Percentiles rank a stretch among this genome's conserved stretches.
Evolutionary conservation across 345 rosid genomes (phyloP).

Genomic region (Ceriops zippeliana): DNA sequence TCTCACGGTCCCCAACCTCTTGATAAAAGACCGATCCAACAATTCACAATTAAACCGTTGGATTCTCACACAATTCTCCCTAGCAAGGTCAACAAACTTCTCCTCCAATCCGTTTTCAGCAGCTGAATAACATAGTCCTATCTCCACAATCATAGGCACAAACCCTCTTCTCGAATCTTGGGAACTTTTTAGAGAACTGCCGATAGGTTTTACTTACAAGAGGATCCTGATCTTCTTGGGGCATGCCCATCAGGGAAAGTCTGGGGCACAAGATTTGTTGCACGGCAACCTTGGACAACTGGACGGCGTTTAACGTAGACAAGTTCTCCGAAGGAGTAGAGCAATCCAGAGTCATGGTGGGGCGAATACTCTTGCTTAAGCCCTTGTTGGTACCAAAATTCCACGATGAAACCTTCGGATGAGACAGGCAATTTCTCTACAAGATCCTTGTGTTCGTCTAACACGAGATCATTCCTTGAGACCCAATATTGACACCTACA

Average conservation of each 20-base stretch:
- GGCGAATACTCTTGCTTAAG: too few species aligned
- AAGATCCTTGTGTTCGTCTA: too few species aligned
- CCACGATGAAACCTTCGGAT: too few species aligned
- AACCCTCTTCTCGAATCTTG: background rate
- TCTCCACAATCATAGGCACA: background rate
- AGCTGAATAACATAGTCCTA: background rate
- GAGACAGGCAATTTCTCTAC: too few species aligned
- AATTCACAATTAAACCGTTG: background rate
- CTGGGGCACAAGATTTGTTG: background rate
- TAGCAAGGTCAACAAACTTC: background rate
- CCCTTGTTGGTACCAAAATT: too few species aligned
- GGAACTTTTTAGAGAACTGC: too few species aligned
- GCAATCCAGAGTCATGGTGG: background rate
- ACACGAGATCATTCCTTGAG: too few species aligned
- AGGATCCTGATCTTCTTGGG: background rate
- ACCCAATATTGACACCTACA: too few species aligned
- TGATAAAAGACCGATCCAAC: too few species aligned
- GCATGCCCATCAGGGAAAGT: background rate
- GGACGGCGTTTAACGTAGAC: background rate
- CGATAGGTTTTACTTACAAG: background rate
- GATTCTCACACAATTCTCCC: background rate
- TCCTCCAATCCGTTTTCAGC: background rate
- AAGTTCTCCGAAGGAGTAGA: background rate
- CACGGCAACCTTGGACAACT: too few species aligned
- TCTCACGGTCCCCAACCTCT: too few species aligned